phyloP scores from a whole-genome alignment of 2,329 filamentous ascomycete species.

The Ascochyta rabiei region DNA sequence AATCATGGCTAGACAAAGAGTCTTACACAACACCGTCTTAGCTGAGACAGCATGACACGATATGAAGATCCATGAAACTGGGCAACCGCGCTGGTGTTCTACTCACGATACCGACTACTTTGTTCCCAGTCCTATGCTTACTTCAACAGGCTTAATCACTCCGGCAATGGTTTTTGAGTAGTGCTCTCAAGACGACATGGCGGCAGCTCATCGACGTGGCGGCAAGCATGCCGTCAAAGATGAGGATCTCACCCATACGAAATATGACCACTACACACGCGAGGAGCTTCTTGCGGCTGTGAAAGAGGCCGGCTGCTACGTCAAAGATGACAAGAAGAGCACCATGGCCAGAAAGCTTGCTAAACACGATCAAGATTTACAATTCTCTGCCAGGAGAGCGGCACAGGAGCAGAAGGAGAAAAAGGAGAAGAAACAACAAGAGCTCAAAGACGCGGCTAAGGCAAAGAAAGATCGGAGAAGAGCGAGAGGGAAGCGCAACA shows the following conservation, averaged over 20 bases:
- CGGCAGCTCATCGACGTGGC: conserved; percentile 33
- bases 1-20: background rate
- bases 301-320: conserved; percentile 29
- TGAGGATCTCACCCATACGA: conserved; percentile 33
- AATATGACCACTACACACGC: conserved; percentile 36
- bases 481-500: conserved; percentile 15
- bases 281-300: conserved; percentile 27
- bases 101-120: too few species aligned
- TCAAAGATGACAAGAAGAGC: conserved; percentile 41
- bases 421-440: conserved; percentile 13
- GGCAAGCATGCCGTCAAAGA: conserved; percentile 40
- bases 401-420: conserved; percentile 16
- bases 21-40: too few species aligned
- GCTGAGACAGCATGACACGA: background rate
- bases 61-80: background rate
- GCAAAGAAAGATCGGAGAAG: conserved; percentile 1
- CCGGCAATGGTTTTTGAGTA: background rate
- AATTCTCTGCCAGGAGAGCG: conserved; percentile 11
- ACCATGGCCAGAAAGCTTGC: conserved; percentile 34
- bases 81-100: background rate
- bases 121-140: too few species aligned
- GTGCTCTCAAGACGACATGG: background rate
- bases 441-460: conserved; percentile 8
- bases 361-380: conserved; percentile 7
- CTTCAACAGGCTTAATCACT: too few species aligned